These are phyloP conservation scores for Kodamaea alishanica DNA, from an alignment of 1,139 yeast genomes.

Conservation along the genomic window DNA sequence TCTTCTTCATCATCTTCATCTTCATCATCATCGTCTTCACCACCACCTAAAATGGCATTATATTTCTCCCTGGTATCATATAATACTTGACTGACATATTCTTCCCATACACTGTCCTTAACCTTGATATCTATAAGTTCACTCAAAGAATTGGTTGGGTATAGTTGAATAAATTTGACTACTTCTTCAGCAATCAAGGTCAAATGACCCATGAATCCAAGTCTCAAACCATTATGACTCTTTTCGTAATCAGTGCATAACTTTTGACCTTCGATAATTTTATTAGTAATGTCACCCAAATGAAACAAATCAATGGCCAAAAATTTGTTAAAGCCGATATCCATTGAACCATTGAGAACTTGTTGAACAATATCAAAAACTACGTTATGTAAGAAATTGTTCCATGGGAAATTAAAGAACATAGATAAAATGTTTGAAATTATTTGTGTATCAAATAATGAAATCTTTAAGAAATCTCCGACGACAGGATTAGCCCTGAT, in stretches of 20 bases:
- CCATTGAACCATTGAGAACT: slow-evolving; percentile 92
- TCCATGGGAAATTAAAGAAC: slow-evolving; percentile 96
- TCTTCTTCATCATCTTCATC: slow-evolving; percentile 31
- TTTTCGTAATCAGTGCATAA: slow-evolving; percentile 67
- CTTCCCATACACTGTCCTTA: slow-evolving; percentile 68
- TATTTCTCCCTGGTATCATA: slow-evolving; percentile 91
- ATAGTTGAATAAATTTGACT: slow-evolving; percentile 82
- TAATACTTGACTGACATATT: slow-evolving; percentile 77
- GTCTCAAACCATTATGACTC: slow-evolving; percentile 60
- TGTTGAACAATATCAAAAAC: slow-evolving; percentile 98
- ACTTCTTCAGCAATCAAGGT: slow-evolving; percentile 96
- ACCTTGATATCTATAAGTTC: slow-evolving; percentile 58
- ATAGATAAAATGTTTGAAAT: slow-evolving; percentile 72
- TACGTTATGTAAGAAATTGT: slow-evolving; percentile 93
- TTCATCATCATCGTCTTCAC: slow-evolving; percentile 37
- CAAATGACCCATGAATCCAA: slow-evolving; percentile 97
- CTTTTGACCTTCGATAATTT: slow-evolving; percentile 79
- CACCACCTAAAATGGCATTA: slow-evolving; percentile 91
- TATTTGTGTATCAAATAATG: slow-evolving; percentile 78
- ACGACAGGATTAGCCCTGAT: slow-evolving; percentile 73
- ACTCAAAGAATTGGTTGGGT: slow-evolving; percentile 59
- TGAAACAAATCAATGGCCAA: slow-evolving; percentile 84
- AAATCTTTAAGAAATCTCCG: slow-evolving; percentile 85
- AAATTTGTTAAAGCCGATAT: slow-evolving; percentile 79
- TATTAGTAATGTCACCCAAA: slow-evolving; percentile 70